phyloP scores from a whole-genome alignment of 495 filamentous ascomycete genomes.

The Trichoderma asperelloides region DNA sequence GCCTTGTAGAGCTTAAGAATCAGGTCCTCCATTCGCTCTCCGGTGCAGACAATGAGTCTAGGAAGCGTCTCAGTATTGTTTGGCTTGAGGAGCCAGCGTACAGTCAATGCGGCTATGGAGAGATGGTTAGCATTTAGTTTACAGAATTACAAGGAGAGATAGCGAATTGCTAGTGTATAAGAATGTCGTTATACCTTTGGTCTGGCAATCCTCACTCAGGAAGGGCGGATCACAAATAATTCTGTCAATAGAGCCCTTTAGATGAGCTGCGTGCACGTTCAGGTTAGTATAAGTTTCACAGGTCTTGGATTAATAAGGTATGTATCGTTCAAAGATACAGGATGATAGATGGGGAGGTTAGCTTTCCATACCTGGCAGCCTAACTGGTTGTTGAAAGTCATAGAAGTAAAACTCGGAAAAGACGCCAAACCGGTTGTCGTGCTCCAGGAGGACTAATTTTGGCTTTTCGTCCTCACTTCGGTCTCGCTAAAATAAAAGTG shows the following conservation, averaged over 20 bases:
- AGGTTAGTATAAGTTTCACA: background rate
- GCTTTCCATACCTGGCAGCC: conserved; percentile 44
- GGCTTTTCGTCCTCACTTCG: conserved; percentile 32
- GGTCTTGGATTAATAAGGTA: background rate
- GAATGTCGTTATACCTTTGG: conserved; percentile 55
- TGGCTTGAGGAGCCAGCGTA: conserved; percentile 54
- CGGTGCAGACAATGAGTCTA: conserved; percentile 58
- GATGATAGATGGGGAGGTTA: background rate
- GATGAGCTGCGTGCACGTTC: conserved; percentile 22
- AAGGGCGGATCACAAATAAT: conserved; percentile 74
- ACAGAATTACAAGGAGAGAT: background rate
- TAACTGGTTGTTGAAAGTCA: conserved; percentile 59
- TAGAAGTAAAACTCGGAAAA: conserved; percentile 64
- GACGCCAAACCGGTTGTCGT: conserved; percentile 59
- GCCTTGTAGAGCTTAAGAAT: conserved; percentile 42
- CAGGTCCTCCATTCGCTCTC: conserved; percentile 55
- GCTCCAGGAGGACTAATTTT: conserved; percentile 56
- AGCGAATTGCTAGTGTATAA: background rate
- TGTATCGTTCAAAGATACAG: background rate
- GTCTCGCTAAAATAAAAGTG: conserved; percentile 20
- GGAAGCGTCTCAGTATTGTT: background rate
- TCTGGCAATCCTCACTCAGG: conserved; percentile 70
- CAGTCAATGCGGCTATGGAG: conserved; percentile 54
- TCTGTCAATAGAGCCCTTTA: conserved; percentile 56
- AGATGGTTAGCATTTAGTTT: background rate